These are phyloP conservation scores for Suhomyces bolitotheri DNA, from an alignment of 1,139 yeast species.

Conservation along the genomic window DNA sequence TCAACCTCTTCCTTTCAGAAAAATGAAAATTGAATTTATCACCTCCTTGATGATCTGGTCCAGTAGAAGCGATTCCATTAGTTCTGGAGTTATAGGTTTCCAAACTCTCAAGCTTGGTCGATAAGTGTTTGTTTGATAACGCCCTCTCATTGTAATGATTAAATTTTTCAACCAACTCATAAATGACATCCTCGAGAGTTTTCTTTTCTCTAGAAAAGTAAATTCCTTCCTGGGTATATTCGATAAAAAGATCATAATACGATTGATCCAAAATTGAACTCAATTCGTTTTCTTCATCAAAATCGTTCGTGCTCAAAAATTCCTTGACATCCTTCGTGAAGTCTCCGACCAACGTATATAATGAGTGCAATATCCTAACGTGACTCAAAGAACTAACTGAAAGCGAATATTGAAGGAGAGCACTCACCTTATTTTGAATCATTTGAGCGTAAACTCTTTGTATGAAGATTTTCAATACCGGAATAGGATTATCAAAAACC, in stretches of 20 bases:
- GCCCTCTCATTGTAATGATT: slow-evolving; percentile 54
- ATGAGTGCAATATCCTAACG: slow-evolving; percentile 69
- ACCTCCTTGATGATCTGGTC: slow-evolving; percentile 15
- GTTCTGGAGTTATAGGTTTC: slow-evolving; percentile 24
- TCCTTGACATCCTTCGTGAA: slow-evolving; percentile 69
- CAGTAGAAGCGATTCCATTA: slow-evolving; percentile 14
- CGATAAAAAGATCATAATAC: slow-evolving; percentile 69
- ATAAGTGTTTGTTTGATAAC: slow-evolving; percentile 46
- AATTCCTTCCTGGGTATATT: slow-evolving; percentile 64
- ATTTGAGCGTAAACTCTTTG: slow-evolving; percentile 80
- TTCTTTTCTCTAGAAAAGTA: slow-evolving; percentile 77
- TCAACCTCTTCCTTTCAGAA: slow-evolving; percentile 42
- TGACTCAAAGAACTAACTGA: slow-evolving; percentile 71
- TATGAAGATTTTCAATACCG: slow-evolving; percentile 68
- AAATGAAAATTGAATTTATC: slow-evolving; percentile 38
- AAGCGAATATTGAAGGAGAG: slow-evolving; percentile 63
- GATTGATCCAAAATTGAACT: slow-evolving; percentile 67
- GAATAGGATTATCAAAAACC: slow-evolving; percentile 67
- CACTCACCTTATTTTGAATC: slow-evolving; percentile 65
- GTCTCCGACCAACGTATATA: slow-evolving; percentile 61
- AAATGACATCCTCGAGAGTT: slow-evolving; percentile 63
- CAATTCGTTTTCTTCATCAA: slow-evolving; percentile 47
- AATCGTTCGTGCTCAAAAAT: slow-evolving; percentile 48
- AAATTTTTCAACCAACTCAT: slow-evolving; percentile 49
- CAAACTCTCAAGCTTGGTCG: slow-evolving; percentile 42